Base-by-base conservation (phyloP, 2,329 filamentous ascomycete species). In the Colletotrichum sp. region DNA sequence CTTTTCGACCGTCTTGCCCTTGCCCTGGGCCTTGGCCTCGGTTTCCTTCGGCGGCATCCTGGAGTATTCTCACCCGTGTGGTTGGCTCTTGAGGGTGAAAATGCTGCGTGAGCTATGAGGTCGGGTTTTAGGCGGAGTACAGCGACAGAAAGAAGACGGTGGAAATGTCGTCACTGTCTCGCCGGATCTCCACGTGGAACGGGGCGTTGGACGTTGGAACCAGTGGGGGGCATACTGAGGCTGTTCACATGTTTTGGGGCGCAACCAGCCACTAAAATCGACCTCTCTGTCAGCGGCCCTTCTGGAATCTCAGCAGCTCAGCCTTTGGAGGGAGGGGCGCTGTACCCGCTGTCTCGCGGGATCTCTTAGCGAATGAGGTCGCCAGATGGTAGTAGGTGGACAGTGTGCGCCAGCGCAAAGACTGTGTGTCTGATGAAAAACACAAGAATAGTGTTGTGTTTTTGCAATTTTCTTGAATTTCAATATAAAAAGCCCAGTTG, bases 101-200 rank as follows among this genome's bases (percentile, higher is more conserved):
- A n/a, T 49, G n/a, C n/a, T 52, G 44, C 2, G 16, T 9, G 28
- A 6, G 59, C 6, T 13, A 13, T 5, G 16, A 34, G 21, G 28
- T 21, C n/a, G 28, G 28, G 4, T 21, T 32, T 21, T 21, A 16
- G 8, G 36, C 18, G 26, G 44, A 26, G 49, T 7, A 16, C n/a
- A 63, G 52, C 59, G 0, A 26, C 59, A 12, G 44, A 55, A 30
- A 34, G 30, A 32, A 65, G 26, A 34, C 62, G 63, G 30, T 62
- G 62, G 55, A 62, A 63, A 69, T 72, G 73, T 73, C 73, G 73
- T 76, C 73, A 73, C 73, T 65, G 60, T 71, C 69, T 76, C 57
- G 55, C 59, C 44, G 44, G 52, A 66, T 24, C 57, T 24, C 70
- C 73, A 73, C 69, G 64, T 76, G 70, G 73, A 62, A 32, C 12